Base-by-base conservation (phyloP, 2,329 filamentous ascomycete genomes). In the Penicillium corylophilum region DNA sequence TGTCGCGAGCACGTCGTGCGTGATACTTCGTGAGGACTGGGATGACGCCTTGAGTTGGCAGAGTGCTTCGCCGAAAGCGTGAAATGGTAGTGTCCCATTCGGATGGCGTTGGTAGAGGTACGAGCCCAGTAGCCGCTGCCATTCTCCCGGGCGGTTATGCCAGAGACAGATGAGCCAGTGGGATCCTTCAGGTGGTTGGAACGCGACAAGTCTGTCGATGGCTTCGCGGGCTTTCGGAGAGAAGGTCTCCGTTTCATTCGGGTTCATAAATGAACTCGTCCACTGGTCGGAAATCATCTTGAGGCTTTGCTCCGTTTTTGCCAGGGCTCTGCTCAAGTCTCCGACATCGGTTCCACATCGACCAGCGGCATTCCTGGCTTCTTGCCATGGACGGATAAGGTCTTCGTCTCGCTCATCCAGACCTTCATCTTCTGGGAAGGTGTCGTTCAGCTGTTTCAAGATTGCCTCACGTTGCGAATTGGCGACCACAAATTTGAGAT, bases 401-500 rank as follows among this genome's bases (percentile, higher is more conserved):
- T 72, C 70, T 31, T 64, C 51, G 50, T 78, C 76, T 12, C 59
- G 51, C 1, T 50, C 31, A 10, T 46, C 15, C 5, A 39, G 31
- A 8, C 36, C 46, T 5, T 61, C 57, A 6, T 43, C 26, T 24
- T 65, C 60, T 1, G 64, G 54, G 40, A 67, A 72, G 2, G 57
- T 53, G 1, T 59, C 53, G 6, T 68, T 55, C 8, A 77, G 69
- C 3, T 68, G 56, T 6, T 42, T 53, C 1, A 75, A 54, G 1
- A 72, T 67, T 1, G 54, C 53, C 4, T 68, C 35, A 3, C 61
- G 66, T 38, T 71, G 66, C 0, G 53, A 52, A 9, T 57, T 51
- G 7, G 74, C 73, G 7, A 78, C 69, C 1, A 65, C 51, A 42
- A 78, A 78, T 33, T 69, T 73, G 10, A 79, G 61, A 48, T 71